These are phyloP conservation scores for Paxillus ammoniavirescens DNA, from an alignment of 768 basidiomycete genomes.

Conservation along the genomic window DNA sequence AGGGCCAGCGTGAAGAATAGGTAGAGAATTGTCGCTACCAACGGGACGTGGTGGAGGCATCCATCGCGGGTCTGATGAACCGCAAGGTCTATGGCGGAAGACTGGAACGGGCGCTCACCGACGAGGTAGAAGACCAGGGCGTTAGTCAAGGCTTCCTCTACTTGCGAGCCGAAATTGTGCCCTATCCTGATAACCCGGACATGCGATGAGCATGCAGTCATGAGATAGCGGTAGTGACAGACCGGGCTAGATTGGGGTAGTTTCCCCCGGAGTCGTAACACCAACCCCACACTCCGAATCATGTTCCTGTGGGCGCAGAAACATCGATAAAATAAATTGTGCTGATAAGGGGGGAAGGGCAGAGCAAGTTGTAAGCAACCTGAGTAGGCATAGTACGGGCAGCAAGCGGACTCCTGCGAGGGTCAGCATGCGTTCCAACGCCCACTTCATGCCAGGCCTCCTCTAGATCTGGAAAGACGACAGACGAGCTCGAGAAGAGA, in stretches of 20 bases:
- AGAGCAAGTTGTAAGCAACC: conserved; percentile 8
- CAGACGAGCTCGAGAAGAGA: not conserved
- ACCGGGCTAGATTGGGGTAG: conserved; percentile 4
- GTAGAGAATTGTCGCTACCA: not conserved
- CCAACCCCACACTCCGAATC: conserved; percentile 9
- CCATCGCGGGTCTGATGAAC: no score
- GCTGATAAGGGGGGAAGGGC: conserved; percentile 8
- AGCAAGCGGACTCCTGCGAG: not conserved
- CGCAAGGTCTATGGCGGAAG: not conserved
- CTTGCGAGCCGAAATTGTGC: conserved; percentile 11
- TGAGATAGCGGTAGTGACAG: not conserved
- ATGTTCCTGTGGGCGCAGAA: not conserved
- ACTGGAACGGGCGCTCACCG: not conserved
- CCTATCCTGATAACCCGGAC: conserved; percentile 4
- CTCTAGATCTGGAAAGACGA: not conserved
- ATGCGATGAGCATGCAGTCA: not conserved
- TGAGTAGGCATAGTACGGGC: not conserved
- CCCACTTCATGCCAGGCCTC: not conserved
- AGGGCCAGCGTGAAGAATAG: not conserved
- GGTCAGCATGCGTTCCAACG: not conserved
- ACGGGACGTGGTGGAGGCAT: not conserved
- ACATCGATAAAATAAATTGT: conserved; percentile 12
- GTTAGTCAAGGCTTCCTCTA: conserved; percentile 10
- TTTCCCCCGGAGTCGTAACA: conserved; percentile 9
- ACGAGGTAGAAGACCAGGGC: conserved; percentile 12